phyloP scores from a whole-genome alignment of 768 basidiomycete species.

The Leccinum olivaceopallidum region DNA sequence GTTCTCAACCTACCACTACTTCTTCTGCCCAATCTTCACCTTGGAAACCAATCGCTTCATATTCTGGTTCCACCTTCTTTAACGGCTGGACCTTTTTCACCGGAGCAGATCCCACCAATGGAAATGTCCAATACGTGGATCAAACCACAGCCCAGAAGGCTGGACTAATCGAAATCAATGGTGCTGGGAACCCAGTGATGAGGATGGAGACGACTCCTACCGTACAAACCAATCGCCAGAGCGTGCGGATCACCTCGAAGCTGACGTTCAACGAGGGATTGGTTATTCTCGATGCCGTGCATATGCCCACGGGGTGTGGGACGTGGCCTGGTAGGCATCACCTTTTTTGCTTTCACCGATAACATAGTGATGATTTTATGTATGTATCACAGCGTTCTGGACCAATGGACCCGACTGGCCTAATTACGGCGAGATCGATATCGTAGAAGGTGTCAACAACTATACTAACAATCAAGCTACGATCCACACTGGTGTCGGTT shows the following conservation, averaged over 20 bases:
- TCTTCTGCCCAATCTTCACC: slow-evolving; percentile 42
- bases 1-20: slow-evolving; percentile 19
- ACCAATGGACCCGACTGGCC: slow-evolving; percentile 49
- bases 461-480: slow-evolving; percentile 83
- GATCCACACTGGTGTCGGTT: slow-evolving; percentile 75
- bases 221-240: slow-evolving; percentile 67
- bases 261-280: slow-evolving; percentile 63
- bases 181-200: slow-evolving; percentile 80
- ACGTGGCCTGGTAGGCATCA: slow-evolving; percentile 64
- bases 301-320: slow-evolving; percentile 91
- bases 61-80: slow-evolving; percentile 75
- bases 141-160: slow-evolving; percentile 56
- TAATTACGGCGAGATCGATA: slow-evolving; percentile 73
- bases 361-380: slow-evolving; percentile 2
- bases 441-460: slow-evolving; percentile 80
- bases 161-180: slow-evolving; percentile 67
- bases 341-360: background rate
- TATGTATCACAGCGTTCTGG: slow-evolving; percentile 42
- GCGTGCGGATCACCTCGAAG: slow-evolving; percentile 75
- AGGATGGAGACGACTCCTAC: slow-evolving; percentile 79
- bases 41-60: slow-evolving; percentile 60
- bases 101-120: slow-evolving; percentile 73
- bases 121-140: slow-evolving; percentile 67
- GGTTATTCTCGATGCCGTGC: slow-evolving; percentile 79
- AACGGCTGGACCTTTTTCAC: slow-evolving; percentile 78